These are phyloP conservation scores for Tardiomyces blankii DNA, from an alignment of 1,139 yeast species.

Conservation along the genomic window DNA sequence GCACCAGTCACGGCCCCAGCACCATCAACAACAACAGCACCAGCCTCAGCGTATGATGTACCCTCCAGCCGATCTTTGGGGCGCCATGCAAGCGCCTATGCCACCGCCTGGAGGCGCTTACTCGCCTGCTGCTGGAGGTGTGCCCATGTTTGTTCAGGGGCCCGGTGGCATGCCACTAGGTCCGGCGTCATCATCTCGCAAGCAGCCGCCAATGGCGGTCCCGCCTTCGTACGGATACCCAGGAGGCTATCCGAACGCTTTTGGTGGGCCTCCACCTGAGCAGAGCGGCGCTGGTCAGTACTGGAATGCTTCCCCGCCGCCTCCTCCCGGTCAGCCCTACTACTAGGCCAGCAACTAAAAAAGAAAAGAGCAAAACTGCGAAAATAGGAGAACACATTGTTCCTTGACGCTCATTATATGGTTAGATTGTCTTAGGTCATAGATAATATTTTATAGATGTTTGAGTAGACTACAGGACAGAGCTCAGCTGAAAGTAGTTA, in stretches of 20 bases:
- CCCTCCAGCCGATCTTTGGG: neutral
- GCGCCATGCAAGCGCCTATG: neutral
- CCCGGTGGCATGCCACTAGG: neutral
- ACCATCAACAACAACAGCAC: too few relatives aligned
- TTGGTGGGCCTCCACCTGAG: neutral
- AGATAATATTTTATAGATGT: neutral
- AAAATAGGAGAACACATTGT: neutral
- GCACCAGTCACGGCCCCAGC: neutral
- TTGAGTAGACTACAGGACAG: too few relatives aligned
- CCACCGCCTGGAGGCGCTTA: neutral
- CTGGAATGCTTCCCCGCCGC: neutral
- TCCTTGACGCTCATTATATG: neutral
- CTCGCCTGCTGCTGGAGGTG: neutral
- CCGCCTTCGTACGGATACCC: neutral
- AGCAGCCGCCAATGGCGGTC: neutral
- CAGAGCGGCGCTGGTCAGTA: neutral
- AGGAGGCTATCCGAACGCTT: neutral
- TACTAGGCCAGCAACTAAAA: neutral
- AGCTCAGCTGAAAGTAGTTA: too few relatives aligned
- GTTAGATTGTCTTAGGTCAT: neutral
- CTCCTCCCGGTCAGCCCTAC: neutral
- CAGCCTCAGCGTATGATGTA: neutral
- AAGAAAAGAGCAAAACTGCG: too few relatives aligned
- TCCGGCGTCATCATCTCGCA: neutral
- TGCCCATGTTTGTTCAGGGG: neutral